phyloP scores from a whole-genome alignment of 2,329 filamentous ascomycete species.

The Cryphonectria japonica region DNA sequence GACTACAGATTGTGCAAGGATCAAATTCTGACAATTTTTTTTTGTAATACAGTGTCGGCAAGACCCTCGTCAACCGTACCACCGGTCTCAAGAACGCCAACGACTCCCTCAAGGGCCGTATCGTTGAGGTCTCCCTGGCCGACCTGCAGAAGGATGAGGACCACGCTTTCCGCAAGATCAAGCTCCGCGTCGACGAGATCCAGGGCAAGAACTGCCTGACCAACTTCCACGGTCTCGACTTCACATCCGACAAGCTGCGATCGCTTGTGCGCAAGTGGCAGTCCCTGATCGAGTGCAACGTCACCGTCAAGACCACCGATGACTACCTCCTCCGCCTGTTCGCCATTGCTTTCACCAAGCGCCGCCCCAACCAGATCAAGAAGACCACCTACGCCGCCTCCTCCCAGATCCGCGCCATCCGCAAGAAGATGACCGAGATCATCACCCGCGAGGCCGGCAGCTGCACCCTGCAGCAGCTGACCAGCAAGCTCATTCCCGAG shows the following conservation, averaged over 20 bases:
- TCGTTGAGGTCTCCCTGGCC: slow-evolving; percentile 98
- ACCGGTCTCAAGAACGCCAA: slow-evolving; percentile 99
- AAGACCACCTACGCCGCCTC: slow-evolving; percentile 99
- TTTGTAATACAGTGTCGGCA: slow-evolving; percentile 78
- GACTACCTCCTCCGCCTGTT: slow-evolving; percentile 99
- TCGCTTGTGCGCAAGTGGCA: slow-evolving; percentile 99
- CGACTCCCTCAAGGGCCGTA: slow-evolving; percentile 97
- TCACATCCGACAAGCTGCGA: slow-evolving; percentile 99
- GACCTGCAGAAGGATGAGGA: slow-evolving; percentile 99
- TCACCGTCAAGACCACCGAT: slow-evolving; percentile 99
- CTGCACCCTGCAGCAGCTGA: slow-evolving; percentile 95
- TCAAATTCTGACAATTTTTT: slow-evolving; percentile 29
- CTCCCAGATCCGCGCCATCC: slow-evolving; percentile 96
- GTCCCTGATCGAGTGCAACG: slow-evolving; percentile 98
- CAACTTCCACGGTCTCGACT: slow-evolving; percentile 99
- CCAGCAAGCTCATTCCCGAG: slow-evolving; percentile 98
- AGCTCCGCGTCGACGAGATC: slow-evolving; percentile 97
- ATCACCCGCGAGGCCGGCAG: slow-evolving; percentile 93
- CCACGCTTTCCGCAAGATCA: slow-evolving; percentile 99
- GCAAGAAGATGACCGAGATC: slow-evolving; percentile 99
- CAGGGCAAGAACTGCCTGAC: slow-evolving; percentile 99
- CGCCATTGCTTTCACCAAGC: slow-evolving; percentile 99
- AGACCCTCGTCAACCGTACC: slow-evolving; percentile 99
- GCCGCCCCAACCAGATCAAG: slow-evolving; percentile 99
- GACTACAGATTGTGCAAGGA: slow-evolving; percentile 6